Evolutionary conservation across 805 yeast genomes (phyloP).

Genomic region (Hemisphaericaspora nanyangensis): DNA sequence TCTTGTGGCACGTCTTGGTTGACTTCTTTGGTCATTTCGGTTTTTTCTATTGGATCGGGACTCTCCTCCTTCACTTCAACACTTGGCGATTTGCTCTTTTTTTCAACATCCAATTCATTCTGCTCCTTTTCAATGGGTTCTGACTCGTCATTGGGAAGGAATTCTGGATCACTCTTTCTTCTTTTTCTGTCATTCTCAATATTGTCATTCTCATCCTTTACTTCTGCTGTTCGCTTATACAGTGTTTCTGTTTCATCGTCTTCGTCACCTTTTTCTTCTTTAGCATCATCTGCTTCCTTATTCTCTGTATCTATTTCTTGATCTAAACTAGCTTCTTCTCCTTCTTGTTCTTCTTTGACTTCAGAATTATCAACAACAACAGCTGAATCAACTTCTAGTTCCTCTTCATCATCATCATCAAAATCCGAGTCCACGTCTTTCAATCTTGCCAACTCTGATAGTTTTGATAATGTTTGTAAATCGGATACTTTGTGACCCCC

Average conservation of each 20-base stretch:
- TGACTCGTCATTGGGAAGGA: too few relatives aligned
- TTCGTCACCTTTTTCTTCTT: conserved; percentile 3
- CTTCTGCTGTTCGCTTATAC: too few relatives aligned
- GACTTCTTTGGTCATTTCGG: too few relatives aligned
- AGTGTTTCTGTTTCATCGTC: conserved; percentile 1
- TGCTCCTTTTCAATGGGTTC: too few relatives aligned
- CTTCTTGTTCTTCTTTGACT: conserved; percentile 12
- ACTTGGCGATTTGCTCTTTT: too few relatives aligned
- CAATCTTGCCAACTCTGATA: conserved; percentile 39
- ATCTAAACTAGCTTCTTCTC: conserved; percentile 14
- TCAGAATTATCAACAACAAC: too few relatives aligned
- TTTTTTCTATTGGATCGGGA: too few relatives aligned
- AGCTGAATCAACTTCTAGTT: neutral
- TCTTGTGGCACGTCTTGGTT: too few relatives aligned
- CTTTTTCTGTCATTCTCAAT: too few relatives aligned
- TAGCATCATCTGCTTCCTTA: conserved; percentile 14
- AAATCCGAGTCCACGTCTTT: conserved; percentile 36
- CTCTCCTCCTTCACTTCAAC: too few relatives aligned
- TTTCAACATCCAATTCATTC: too few relatives aligned
- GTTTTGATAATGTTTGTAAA: conserved; percentile 35
- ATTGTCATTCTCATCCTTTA: conserved; percentile 4
- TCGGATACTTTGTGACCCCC: conserved; percentile 26
- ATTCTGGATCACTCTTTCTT: too few relatives aligned
- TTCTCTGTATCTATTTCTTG: conserved; percentile 19
- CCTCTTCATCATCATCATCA: conserved; percentile 16